Base-by-base conservation (phyloP, 2,329 filamentous ascomycete genomes). In the Didymella lethalis region DNA sequence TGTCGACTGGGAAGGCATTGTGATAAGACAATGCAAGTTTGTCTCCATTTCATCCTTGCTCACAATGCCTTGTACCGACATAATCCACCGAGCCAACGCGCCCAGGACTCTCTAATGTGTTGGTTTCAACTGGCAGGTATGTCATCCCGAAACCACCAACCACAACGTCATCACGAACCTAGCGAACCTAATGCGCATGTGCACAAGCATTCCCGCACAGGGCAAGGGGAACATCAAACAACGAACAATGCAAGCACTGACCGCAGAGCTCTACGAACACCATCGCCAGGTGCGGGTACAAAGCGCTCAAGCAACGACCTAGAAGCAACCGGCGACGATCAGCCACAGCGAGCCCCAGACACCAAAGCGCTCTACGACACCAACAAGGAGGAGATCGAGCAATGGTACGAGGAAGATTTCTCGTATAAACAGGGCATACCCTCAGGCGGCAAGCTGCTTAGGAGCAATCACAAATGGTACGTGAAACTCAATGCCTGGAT, bases 401-500 rank as follows among this genome's bases (percentile, higher is more conserved):
- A 16, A 1, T 58, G 55, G 48, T 53, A 58, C 49, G 55, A 58
- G 14, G 3, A 25, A 25, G 10, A 53, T 0, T 31, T 48, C 25
- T 29, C 48, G 4, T 8, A 2, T 3, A 48, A 26, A 20, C 28
- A 45, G 5, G 49, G 55, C 4, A 28, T 53, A 2, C 23, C 28
- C 1, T 1, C 18, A n/a, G 7, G 28, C 7, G 18, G 20, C 11
- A 47, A 29, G 12, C 3, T 23, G 1, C 25, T 34, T 20, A 32
- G 23, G 5, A 57, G 48, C 28, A 34, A 41, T 2, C 32, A 40
- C 6, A 26, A 2, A 1, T 57, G 54, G 48, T 57, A 47, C 20
- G 5, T 25, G 2, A 57, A 57, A n/a, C 18, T 57, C 0, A 14
- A 20, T 7, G 41, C 41, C 1, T 57, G 43, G 41, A 50, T 48